Percentiles rank a stretch among this genome's conserved stretches.
These are phyloP conservation scores for Colletotrichum plurivorum DNA, from an alignment of 2,329 filamentous ascomycete genomes.

Conservation along the genomic window DNA sequence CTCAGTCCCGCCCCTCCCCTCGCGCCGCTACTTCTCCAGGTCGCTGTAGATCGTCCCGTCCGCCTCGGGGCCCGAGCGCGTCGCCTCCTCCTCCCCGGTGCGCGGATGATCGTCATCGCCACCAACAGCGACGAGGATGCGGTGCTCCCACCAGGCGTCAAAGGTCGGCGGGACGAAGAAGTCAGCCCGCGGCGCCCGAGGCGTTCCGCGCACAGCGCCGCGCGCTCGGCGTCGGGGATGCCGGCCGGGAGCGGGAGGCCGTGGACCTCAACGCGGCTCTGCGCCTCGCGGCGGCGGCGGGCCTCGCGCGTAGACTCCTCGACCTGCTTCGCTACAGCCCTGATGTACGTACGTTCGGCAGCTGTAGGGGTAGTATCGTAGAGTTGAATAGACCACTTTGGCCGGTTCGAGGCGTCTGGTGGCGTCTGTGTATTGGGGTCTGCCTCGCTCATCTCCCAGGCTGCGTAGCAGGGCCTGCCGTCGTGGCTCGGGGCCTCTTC, in stretches of 20 bases:
- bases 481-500: conserved; percentile 23
- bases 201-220: conserved; percentile 7
- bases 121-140: not conserved
- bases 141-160: not conserved
- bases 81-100: no score
- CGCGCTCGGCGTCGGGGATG: not conserved
- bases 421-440: not conserved
- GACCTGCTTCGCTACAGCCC: not conserved
- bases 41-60: not conserved
- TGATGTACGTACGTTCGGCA: not conserved
- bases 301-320: conserved; percentile 4
- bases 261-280: conserved; percentile 5
- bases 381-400: conserved; percentile 10
- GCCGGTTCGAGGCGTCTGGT: conserved; percentile 10
- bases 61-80: not conserved
- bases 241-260: conserved; percentile 10
- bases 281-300: not conserved
- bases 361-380: conserved; percentile 7
- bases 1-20: not conserved
- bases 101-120: not conserved
- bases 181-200: not conserved
- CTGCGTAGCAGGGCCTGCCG: conserved; percentile 8
- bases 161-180: conserved; percentile 15
- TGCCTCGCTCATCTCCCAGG: conserved; percentile 7
- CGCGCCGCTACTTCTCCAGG: not conserved